Evolutionary conservation across 1,139 yeast genomes (phyloP).

Genomic region (Arxiozyma slooffiae): DNA sequence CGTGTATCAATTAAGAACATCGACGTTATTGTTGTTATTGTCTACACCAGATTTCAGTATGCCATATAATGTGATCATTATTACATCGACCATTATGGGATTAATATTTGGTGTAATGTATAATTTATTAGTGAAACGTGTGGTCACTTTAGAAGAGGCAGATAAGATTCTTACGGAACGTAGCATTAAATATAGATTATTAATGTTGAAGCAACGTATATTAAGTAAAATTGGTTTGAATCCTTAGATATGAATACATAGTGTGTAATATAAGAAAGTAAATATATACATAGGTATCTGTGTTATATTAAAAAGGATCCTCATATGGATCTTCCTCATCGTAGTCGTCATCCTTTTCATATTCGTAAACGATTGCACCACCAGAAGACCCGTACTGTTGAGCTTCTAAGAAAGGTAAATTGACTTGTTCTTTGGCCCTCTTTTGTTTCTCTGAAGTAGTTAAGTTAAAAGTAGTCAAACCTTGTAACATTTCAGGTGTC

Average conservation of each 20-base stretch:
- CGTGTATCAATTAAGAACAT: constrained; percentile 62
- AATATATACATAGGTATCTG: neutral
- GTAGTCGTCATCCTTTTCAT: constrained; percentile 74
- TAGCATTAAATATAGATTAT: constrained; percentile 15
- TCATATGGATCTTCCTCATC: constrained; percentile 97
- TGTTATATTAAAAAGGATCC: constrained; percentile 65
- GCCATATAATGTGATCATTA: constrained; percentile 95
- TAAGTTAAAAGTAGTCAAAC: constrained; percentile 78
- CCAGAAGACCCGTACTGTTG: constrained; percentile 61
- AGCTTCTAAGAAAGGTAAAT: constrained; percentile 80
- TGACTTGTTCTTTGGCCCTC: constrained; percentile 72
- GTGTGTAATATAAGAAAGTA: neutral
- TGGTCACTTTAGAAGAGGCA: constrained; percentile 69
- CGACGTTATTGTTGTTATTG: constrained; percentile 71
- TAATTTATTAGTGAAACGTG: constrained; percentile 65
- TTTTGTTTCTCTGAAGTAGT: constrained; percentile 67
- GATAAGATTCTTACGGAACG: constrained; percentile 31
- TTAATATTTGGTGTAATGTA: constrained; percentile 80
- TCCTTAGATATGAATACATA: neutral
- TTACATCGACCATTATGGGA: constrained; percentile 90
- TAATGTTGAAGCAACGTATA: constrained; percentile 8
- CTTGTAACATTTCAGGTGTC: constrained; percentile 45
- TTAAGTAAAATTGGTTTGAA: constrained; percentile 7
- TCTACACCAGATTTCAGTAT: constrained; percentile 98
- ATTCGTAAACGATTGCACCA: constrained; percentile 91